Evolutionary conservation across 2,329 filamentous ascomycete species (phyloP).

Genomic region (Xylariaceae sp.): DNA sequence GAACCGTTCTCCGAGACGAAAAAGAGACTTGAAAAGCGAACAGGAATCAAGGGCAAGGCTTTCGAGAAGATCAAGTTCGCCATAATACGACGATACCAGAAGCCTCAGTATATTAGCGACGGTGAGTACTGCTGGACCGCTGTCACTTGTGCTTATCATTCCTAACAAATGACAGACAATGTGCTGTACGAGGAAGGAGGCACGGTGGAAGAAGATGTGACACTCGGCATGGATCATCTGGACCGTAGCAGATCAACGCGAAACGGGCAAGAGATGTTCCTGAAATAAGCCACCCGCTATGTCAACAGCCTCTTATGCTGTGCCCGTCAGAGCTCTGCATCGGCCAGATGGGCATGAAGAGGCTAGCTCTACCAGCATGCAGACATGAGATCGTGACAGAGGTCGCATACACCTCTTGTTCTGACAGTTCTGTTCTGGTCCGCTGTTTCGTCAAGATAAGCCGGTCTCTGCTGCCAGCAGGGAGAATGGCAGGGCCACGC

Average conservation of each 20-base stretch:
- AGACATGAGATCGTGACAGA: too few species aligned
- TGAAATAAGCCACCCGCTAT: conserved; percentile 26
- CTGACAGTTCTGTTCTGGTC: too few species aligned
- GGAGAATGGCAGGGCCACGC: too few species aligned
- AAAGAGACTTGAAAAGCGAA: conserved; percentile 86
- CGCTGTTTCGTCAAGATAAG: too few species aligned
- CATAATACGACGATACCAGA: conserved; percentile 61
- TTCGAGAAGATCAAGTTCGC: conserved; percentile 99
- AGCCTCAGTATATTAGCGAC: conserved; percentile 77
- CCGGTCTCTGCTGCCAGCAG: too few species aligned
- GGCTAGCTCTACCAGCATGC: too few species aligned
- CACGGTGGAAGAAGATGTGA: conserved; percentile 48
- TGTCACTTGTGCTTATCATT: not conserved
- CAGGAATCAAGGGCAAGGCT: conserved; percentile 92
- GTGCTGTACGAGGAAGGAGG: conserved; percentile 44
- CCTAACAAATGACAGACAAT: conserved; percentile 40
- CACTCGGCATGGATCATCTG: conserved; percentile 58
- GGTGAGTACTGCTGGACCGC: conserved; percentile 47
- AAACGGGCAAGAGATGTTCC: conserved; percentile 56
- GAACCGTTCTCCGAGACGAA: conserved; percentile 89
- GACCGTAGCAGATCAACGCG: conserved; percentile 52
- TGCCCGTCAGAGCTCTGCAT: too few species aligned
- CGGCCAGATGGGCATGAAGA: too few species aligned
- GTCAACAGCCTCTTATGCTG: too few species aligned
- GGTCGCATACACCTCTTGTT: too few species aligned